Evolutionary conservation across 257 asterid species (phyloP), one percentile per base, ranked within the genome.

Genomic region (Rhazya stricta): DNA sequence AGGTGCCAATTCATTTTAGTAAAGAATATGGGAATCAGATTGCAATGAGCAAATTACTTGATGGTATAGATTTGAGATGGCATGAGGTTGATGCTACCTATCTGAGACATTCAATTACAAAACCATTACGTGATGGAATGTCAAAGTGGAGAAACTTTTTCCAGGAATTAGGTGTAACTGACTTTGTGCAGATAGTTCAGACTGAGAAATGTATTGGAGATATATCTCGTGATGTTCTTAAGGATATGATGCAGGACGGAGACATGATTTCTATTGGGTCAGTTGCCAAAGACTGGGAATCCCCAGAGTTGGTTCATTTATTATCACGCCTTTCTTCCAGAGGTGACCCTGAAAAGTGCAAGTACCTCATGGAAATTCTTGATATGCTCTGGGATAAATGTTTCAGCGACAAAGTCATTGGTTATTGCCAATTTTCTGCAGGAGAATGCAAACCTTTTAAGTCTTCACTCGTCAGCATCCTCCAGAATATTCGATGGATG

Each of bases 71-170:
- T 80, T 80, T 89, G 76, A 85, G 80, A 36, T 95, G 99, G 99
- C 88, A 85, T 75, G 91, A 91, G 76, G 68, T 92, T 67, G 94
- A 87, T 75, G 69, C 81, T 72, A 79, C 86, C 72, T 95, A 91
- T 69, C 56, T 92, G 74, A 81, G 85, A 68, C 98, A 91, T 84
- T 89, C 97, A 56, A 83, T 92, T 68, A 94, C 91, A 69, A 82
- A 83, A 79, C 87, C 85, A 43, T 39, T 91, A 66, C 76, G 90
- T 66, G 92, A 77, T 76, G 98, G 96, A 81, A 75, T 79, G 69
- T 69, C 77, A 74, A 92, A 88, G 86, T 95, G 99, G 99, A 88
- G 97, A 76, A 83, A 61, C 63, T 91, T 95, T 80, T 86, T 95
- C 74, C 86, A 83, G 83, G 97, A 88, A 77, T 74, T 95, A 71